Percentiles rank a stretch among this genome's conserved stretches.
These are phyloP conservation scores for Rickenella mellea DNA, from an alignment of 768 basidiomycete genomes.

Conservation along the genomic window DNA sequence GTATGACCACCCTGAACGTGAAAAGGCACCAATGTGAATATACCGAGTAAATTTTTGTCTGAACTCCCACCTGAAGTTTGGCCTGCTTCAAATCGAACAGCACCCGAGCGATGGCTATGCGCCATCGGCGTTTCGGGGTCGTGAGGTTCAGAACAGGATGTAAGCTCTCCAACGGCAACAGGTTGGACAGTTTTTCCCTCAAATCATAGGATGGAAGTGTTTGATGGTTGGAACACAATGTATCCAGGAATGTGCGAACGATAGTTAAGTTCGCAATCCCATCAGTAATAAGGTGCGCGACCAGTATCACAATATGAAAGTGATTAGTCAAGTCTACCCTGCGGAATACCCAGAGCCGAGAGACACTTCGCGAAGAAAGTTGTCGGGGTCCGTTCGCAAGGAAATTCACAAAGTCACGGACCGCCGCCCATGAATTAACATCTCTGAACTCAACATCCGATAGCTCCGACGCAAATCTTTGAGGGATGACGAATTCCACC, in stretches of 20 bases:
- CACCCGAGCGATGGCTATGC: conserved; percentile 28
- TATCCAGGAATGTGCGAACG: conserved; percentile 35
- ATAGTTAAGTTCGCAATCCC: conserved; percentile 33
- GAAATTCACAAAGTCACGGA: conserved; percentile 15
- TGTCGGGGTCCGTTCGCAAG: conserved; percentile 24
- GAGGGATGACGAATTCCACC: conserved; percentile 33
- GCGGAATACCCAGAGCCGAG: conserved; percentile 31
- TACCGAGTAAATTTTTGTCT: neutral
- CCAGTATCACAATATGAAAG: conserved; percentile 33
- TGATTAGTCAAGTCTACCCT: conserved; percentile 25
- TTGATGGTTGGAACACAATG: no score
- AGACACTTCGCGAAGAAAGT: conserved; percentile 33
- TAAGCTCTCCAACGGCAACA: conserved; percentile 27
- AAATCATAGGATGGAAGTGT: conserved; percentile 14
- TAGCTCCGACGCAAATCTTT: conserved; percentile 22
- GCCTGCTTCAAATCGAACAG: conserved; percentile 23
- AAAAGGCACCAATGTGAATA: neutral
- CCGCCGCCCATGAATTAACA: no score
- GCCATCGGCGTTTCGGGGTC: conserved; percentile 33
- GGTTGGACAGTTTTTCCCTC: conserved; percentile 31
- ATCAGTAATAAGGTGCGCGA: conserved; percentile 44
- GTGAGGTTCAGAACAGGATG: conserved; percentile 23
- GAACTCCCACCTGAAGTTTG: conserved; percentile 25
- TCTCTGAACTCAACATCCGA: conserved; percentile 28
- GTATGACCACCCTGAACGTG: conserved; percentile 50